A percentile compares a stretch with the other conserved stretches of the same genome.
These are phyloP conservation scores for Pulicaria dysenterica DNA, from an alignment of 129 eudicot genomes.

Conservation along the genomic window DNA sequence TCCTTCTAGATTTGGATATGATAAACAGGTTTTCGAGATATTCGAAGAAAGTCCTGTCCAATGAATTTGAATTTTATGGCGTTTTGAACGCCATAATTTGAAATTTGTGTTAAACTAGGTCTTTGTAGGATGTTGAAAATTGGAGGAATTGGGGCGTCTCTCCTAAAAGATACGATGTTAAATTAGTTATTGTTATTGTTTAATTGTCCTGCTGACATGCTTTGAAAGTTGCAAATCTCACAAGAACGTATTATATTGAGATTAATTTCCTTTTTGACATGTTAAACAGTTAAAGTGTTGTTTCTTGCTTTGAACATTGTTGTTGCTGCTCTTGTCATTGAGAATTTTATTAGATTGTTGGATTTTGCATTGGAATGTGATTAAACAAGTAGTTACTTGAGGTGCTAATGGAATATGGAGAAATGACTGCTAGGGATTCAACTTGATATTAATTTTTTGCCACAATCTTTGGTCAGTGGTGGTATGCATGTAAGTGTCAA, in stretches of 20 bases:
- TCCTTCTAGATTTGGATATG: constrained; percentile 23
- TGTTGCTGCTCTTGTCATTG: constrained; percentile 12
- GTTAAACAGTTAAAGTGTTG: neutral
- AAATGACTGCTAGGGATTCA: constrained; percentile 9
- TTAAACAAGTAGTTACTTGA: neutral
- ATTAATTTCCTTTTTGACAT: neutral
- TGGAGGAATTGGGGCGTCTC: neutral
- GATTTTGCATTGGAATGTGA: neutral
- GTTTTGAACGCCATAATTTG: constrained; percentile 18
- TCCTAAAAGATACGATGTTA: constrained; percentile 15
- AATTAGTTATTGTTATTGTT: constrained; percentile 3
- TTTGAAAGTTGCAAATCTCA: constrained; percentile 10
- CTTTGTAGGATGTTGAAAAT: constrained; percentile 15
- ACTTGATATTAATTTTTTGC: neutral
- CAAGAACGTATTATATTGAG: neutral
- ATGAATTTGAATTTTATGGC: neutral
- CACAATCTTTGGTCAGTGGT: neutral
- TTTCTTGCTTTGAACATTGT: neutral
- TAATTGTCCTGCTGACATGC: neutral
- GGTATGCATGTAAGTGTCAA: neutral
- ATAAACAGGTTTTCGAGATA: neutral
- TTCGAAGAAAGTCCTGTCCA: constrained; percentile 1
- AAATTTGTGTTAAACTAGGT: constrained; percentile 21
- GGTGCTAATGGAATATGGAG: constrained; percentile 20
- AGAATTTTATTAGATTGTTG: neutral